A percentile compares a stretch with the other conserved stretches of the same genome.
Conservation (phyloP, 2,329 filamentous ascomycete species). For the Trichophyton verrucosum region DNA sequence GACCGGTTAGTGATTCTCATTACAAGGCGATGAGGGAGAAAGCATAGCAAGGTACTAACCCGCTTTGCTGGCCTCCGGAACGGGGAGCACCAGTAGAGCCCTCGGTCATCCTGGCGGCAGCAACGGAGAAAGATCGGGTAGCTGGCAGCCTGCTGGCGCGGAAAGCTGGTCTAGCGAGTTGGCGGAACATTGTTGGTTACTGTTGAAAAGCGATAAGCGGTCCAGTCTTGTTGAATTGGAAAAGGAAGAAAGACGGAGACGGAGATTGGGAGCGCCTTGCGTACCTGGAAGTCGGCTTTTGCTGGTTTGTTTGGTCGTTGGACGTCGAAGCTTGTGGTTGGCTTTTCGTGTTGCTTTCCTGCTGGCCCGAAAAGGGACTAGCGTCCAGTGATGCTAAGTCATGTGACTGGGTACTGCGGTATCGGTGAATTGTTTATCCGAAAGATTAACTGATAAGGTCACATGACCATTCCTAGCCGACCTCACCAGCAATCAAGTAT, state of each 20-base stretch:
- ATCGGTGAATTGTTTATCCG: background rate
- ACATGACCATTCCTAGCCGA: background rate
- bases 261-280: background rate
- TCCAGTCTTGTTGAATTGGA: background rate
- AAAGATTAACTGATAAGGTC: background rate
- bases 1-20: background rate
- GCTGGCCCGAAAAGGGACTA: background rate
- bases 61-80: slow-evolving; percentile 20
- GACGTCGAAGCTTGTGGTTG: background rate
- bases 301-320: background rate
- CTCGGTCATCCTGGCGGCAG: slow-evolving; percentile 50
- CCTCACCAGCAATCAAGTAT: background rate
- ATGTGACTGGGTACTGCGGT: background rate
- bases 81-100: slow-evolving; percentile 53
- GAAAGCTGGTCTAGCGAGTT: slow-evolving; percentile 46
- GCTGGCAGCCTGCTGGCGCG: slow-evolving; percentile 40
- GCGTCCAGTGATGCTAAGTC: background rate
- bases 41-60: slow-evolving; percentile 22
- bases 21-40: background rate
- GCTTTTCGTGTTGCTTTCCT: background rate
- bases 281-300: background rate
- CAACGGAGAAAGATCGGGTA: slow-evolving; percentile 50
- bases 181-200: slow-evolving; percentile 50
- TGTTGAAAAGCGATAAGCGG: background rate
- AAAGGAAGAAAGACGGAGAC: background rate